These are phyloP conservation scores for Neurospora tetraspora DNA, from an alignment of 495 filamentous ascomycete species.

Conservation along the genomic window DNA sequence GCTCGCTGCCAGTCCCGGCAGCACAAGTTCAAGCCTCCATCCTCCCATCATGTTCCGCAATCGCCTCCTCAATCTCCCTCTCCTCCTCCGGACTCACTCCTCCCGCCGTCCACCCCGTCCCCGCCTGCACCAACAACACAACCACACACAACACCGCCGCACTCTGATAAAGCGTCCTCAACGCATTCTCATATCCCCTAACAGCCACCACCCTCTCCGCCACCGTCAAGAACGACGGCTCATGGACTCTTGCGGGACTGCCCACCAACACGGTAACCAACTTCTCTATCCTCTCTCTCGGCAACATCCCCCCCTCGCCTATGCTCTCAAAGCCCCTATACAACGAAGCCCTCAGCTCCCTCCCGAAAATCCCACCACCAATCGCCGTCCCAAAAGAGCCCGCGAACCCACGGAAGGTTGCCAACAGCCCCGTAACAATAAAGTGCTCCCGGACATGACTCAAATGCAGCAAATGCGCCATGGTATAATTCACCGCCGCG, in stretches of 20 bases:
- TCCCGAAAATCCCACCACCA: conserved; percentile 63
- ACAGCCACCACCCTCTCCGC: conserved; percentile 52
- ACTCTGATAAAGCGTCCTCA: conserved; percentile 48
- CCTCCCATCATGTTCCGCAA: conserved; percentile 14
- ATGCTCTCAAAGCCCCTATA: conserved; percentile 42
- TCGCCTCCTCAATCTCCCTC: conserved; percentile 18
- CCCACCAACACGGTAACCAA: conserved; percentile 56
- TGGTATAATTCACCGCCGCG: conserved; percentile 62
- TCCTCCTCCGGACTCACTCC: conserved; percentile 17
- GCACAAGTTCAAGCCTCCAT: conserved; percentile 16
- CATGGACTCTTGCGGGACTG: conserved; percentile 52
- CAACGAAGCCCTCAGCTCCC: conserved; percentile 46
- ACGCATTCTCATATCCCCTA: conserved; percentile 47
- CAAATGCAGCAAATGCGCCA: conserved; percentile 67
- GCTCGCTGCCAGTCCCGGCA: not conserved
- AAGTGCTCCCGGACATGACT: conserved; percentile 52
- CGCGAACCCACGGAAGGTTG: conserved; percentile 66
- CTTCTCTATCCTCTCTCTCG: conserved; percentile 36
- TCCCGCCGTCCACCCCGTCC: conserved; percentile 51
- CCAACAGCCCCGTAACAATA: conserved; percentile 57
- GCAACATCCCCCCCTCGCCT: conserved; percentile 22
- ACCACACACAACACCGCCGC: conserved; percentile 44
- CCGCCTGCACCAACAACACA: conserved; percentile 52
- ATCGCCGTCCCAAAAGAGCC: conserved; percentile 68
- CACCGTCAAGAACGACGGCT: conserved; percentile 31